These are phyloP conservation scores for Fusarium verticillioides DNA, from an alignment of 2,329 filamentous ascomycete genomes.

Conservation along the genomic window DNA sequence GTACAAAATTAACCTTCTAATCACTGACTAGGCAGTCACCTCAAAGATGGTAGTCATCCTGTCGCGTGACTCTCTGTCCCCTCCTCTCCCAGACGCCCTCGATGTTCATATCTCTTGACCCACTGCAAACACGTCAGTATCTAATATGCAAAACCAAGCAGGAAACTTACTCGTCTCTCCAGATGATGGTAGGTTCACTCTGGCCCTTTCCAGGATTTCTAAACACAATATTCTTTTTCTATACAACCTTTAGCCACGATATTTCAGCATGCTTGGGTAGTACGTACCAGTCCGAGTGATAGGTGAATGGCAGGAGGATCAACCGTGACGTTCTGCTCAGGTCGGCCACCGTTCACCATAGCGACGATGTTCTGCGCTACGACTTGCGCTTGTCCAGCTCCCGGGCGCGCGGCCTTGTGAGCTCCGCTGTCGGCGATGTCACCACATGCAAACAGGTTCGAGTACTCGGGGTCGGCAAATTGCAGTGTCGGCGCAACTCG, in stretches of 20 bases:
- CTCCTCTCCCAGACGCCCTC: conserved; percentile 39
- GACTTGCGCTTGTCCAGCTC: conserved; percentile 32
- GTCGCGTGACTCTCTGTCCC: conserved; percentile 30
- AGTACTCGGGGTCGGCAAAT: conserved; percentile 38
- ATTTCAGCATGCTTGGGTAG: accelerated
- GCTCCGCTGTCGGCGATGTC: conserved; percentile 44
- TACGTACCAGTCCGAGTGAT: conserved; percentile 34
- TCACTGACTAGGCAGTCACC: accelerated
- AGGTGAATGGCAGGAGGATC: conserved; percentile 40
- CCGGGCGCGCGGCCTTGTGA: conserved; percentile 40
- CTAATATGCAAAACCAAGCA: accelerated
- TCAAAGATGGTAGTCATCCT: conserved; percentile 40
- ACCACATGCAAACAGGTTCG: conserved; percentile 41
- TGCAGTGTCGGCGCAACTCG: conserved; percentile 34
- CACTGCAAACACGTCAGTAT: conserved; percentile 4
- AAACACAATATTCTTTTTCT: conserved; percentile 45
- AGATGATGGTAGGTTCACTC: conserved; percentile 32
- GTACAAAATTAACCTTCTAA: no score
- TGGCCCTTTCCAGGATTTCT: conserved; percentile 36
- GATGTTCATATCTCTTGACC: conserved; percentile 38
- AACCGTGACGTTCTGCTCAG: conserved; percentile 19
- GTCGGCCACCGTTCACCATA: conserved; percentile 29
- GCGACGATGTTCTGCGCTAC: conserved; percentile 41
- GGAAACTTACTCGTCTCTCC: conserved; percentile 39
- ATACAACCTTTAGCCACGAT: accelerated